A percentile compares a stretch with the other conserved stretches of the same genome.
Evolutionary conservation across 108 stramenopile genomes (phyloP).

Genomic region (Cyclotella atomus): DNA sequence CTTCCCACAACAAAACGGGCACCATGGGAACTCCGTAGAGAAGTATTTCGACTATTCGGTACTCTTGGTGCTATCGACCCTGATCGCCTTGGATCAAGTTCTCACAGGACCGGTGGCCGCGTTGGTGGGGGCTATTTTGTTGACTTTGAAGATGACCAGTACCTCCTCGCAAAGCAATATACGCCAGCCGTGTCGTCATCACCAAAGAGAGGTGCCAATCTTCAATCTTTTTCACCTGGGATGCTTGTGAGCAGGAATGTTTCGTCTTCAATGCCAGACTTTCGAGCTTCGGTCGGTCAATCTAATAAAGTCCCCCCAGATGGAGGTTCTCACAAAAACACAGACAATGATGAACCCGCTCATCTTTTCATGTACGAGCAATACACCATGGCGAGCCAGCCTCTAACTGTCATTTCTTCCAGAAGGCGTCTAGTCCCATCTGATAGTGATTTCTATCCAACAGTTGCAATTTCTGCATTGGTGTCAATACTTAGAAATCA

Average conservation of each 20-base stretch:
- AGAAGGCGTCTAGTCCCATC: conserved; percentile 70
- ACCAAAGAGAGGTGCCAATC: conserved; percentile 12
- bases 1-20: conserved; percentile 78
- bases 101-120: conserved; percentile 76
- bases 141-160: conserved; percentile 49
- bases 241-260: conserved; percentile 11
- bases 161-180: not conserved
- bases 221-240: conserved; percentile 3
- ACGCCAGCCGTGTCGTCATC: conserved; percentile 14
- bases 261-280: conserved; percentile 14
- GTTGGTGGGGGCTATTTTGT: conserved; percentile 85
- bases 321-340: conserved; percentile 23
- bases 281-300: not conserved
- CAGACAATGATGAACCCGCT: conserved; percentile 78
- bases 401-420: conserved; percentile 69
- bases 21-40: conserved; percentile 90
- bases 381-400: conserved; percentile 88
- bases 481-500: conserved; percentile 89
- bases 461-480: conserved; percentile 91
- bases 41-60: conserved; percentile 93
- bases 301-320: conserved; percentile 2
- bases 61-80: conserved; percentile 97
- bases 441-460: conserved; percentile 92
- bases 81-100: conserved; percentile 68
- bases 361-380: conserved; percentile 91